Evolutionary conservation across 192 early-diverging fungal species (phyloP).

Genomic region (Coemansia sp.): DNA sequence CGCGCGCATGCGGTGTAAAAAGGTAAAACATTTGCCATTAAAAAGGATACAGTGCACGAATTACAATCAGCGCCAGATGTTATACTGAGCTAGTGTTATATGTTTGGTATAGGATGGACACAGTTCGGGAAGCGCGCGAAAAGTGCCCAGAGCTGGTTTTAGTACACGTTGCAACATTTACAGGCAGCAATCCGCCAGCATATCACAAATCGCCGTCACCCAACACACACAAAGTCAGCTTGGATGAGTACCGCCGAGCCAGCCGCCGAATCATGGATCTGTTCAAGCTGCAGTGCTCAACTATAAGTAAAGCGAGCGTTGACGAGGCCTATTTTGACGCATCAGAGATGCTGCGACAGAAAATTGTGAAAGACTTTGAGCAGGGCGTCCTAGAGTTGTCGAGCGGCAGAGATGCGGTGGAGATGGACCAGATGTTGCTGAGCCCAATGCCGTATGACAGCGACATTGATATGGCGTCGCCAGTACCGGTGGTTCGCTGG

Average conservation of each 20-base stretch:
- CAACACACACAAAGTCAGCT: slow-evolving; percentile 84
- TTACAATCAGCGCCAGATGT: too few species aligned
- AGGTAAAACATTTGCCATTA: slow-evolving; percentile 44
- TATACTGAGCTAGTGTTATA: background rate
- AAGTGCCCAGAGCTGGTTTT: slow-evolving; percentile 65
- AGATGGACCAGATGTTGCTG: slow-evolving; percentile 3
- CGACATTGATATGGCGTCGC: slow-evolving; percentile 1
- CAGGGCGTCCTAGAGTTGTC: slow-evolving; percentile 22
- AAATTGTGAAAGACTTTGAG: slow-evolving; percentile 37
- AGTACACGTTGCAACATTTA: slow-evolving; percentile 83
- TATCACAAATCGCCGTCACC: slow-evolving; percentile 69
- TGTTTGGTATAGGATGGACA: slow-evolving; percentile 33
- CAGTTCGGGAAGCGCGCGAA: slow-evolving; percentile 35
- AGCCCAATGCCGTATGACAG: background rate
- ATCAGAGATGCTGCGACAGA: slow-evolving; percentile 64
- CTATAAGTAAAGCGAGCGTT: slow-evolving; percentile 69
- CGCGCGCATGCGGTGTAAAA: slow-evolving; percentile 74
- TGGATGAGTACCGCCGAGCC: slow-evolving; percentile 78
- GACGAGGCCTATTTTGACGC: slow-evolving; percentile 92
- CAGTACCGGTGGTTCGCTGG: slow-evolving; percentile 35
- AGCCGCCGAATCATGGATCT: slow-evolving; percentile 72
- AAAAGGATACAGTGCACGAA: background rate
- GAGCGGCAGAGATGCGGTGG: background rate
- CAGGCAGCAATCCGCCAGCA: slow-evolving; percentile 61
- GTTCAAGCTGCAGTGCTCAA: slow-evolving; percentile 59